Conservation (phyloP, 2,329 filamentous ascomycete genomes). For the Colletotrichum aenigma region DNA sequence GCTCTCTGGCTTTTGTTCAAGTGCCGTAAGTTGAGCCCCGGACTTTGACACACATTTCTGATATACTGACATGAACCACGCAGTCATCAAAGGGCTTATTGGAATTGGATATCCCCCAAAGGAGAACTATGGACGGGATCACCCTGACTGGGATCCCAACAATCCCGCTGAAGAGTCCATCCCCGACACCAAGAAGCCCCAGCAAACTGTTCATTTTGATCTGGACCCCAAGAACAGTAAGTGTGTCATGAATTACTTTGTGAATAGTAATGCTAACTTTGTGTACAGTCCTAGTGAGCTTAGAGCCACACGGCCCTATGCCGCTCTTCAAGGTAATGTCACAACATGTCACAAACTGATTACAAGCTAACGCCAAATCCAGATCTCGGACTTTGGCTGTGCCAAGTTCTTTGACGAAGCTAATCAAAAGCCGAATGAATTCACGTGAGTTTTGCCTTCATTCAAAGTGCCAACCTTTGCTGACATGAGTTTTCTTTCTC, state of each 20-base stretch:
- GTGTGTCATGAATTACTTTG: neutral
- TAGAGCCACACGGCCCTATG: neutral
- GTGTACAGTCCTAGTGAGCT: neutral
- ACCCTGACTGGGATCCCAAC: neutral
- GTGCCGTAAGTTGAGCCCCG: neutral
- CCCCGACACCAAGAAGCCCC: neutral
- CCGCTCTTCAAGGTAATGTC: conserved; percentile 14
- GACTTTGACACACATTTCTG: neutral
- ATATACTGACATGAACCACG: neutral
- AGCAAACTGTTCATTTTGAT: conserved; percentile 14
- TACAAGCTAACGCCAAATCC: neutral
- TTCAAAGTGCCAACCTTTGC: neutral
- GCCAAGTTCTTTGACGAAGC: neutral
- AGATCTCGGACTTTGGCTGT: conserved; percentile 14
- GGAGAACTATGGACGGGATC: neutral
- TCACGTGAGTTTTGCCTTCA: neutral
- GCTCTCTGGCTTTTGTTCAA: conserved; percentile 14
- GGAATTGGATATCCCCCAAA: conserved; percentile 27
- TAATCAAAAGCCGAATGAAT: neutral
- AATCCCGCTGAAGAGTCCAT: conserved; percentile 1
- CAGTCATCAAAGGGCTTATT: conserved; percentile 31
- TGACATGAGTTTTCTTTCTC: neutral
- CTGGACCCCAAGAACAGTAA: conserved; percentile 32
- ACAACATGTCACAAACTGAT: neutral
- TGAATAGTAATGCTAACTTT: neutral